Conservation (phyloP, 306 rosid species). For the Ochetophila trinervis region DNA sequence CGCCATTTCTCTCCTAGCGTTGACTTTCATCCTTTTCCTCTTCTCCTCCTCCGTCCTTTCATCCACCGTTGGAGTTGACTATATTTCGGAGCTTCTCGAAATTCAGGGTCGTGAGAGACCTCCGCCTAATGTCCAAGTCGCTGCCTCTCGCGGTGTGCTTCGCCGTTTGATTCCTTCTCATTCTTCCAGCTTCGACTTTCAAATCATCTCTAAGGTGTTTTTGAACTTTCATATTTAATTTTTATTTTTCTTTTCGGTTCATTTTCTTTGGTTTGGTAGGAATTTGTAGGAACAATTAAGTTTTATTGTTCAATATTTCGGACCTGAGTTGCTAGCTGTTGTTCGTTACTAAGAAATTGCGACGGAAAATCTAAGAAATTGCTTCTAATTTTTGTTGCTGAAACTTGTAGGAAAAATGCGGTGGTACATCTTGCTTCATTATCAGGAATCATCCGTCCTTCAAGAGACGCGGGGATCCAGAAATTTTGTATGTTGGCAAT, state of each 20-base stretch:
- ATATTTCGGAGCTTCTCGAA: constrained; percentile 59
- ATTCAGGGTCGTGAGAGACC: constrained; percentile 68
- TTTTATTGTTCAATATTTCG: not conserved
- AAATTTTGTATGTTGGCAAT: constrained; percentile 49
- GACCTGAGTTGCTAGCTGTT: not conserved
- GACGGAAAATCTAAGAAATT: not conserved
- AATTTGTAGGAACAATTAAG: not conserved
- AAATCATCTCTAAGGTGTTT: constrained; percentile 54
- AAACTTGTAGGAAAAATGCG: constrained; percentile 53
- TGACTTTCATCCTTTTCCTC: constrained; percentile 8
- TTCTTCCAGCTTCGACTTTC: constrained; percentile 58
- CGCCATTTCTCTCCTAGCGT: constrained; percentile 27
- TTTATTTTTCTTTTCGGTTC: too few relatives aligned
- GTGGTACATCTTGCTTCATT: constrained; percentile 60
- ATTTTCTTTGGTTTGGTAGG: not conserved
- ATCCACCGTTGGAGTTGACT: constrained; percentile 42
- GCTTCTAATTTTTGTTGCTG: not conserved
- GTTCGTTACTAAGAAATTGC: not conserved
- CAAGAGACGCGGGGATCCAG: constrained; percentile 40
- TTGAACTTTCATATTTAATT: not conserved
- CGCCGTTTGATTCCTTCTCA: constrained; percentile 72
- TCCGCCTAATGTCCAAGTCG: constrained; percentile 55
- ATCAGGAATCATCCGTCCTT: constrained; percentile 61
- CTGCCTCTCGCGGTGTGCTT: constrained; percentile 68
- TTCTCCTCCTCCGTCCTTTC: constrained; percentile 9